Conservation (phyloP, 176 grass and related monocot species). For the Oryza coarctata region DNA sequence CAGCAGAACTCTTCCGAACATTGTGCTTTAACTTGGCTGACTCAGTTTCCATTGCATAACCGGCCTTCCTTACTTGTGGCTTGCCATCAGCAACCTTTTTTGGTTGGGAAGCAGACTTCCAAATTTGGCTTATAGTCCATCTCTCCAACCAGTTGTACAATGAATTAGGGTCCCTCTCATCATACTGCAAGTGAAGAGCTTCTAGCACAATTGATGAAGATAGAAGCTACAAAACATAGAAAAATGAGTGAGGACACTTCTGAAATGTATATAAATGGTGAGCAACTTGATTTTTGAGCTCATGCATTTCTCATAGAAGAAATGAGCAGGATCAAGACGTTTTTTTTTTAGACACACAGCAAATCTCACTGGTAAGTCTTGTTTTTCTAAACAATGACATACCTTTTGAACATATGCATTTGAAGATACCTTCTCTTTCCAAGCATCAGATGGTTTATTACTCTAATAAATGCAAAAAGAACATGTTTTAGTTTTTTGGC, state of each 20-base stretch:
- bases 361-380: background rate
- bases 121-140: conserved; percentile 68
- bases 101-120: conserved; percentile 54
- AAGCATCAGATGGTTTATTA: conserved; percentile 38
- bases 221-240: conserved; percentile 57
- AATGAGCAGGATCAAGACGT: background rate
- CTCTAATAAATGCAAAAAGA: conserved; percentile 51
- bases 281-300: background rate
- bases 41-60: conserved; percentile 76
- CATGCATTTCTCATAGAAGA: conserved; percentile 21
- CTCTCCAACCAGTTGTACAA: conserved; percentile 71
- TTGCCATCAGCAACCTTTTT: conserved; percentile 64
- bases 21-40: conserved; percentile 82
- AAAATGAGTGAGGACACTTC: conserved; percentile 21
- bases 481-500: conserved; percentile 27
- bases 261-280: background rate
- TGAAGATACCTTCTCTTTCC: conserved; percentile 73
- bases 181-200: conserved; percentile 69
- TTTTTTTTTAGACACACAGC: background rate
- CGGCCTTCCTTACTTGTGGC: conserved; percentile 45
- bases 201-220: conserved; percentile 48
- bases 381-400: background rate
- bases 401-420: conserved; percentile 85
- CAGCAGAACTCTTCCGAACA: conserved; percentile 37
- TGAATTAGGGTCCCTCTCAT: conserved; percentile 67